Evolutionary conservation across 1,139 yeast genomes (phyloP), one percentile per base, ranked within the genome.

Genomic region (Protomyces pachydermus): DNA sequence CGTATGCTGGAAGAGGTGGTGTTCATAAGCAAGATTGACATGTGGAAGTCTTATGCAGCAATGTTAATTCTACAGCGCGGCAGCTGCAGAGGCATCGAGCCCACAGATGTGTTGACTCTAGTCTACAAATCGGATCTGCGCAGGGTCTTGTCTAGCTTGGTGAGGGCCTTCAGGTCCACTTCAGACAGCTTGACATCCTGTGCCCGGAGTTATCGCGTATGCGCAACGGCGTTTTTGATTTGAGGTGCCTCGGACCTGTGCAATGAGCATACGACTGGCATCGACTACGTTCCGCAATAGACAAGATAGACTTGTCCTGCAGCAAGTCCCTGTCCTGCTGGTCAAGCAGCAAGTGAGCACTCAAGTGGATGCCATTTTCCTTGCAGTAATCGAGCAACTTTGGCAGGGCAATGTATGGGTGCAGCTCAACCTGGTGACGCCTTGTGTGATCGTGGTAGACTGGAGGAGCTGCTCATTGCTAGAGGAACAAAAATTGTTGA

Each of bases 401-500:
- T 10, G 57, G 54, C 52, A 68, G 70, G 6, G 67, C 60, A 16
- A 56, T 34, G 51, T 65, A 65, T 18, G 70, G 70, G 56, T 69
- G 70, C 45, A 68, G 93, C 79, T 90, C 97, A 74, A 90, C 87
- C 77, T 90, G 97, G 71, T 81, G 64, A 83, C 90, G 64, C 87
- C 88, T 62, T 97, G 97, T 71, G 79, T 82, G 74, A 89, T 84
- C 70, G 79, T 82, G 68, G 88, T 85, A 73, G 90, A 82, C 38
- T 42, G n/a, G 67, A 87, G 78, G 71, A 90, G 80, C 73, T 90
- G 96, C 71, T 82, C 84, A 70, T 91, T 76, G 72, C 88, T 78
- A 70, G 85, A 86, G 69, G 91, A 95, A 67, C 81, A 79, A 79
- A 86, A 89, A 80, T 91, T 91, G 70, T 96, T 89, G 65, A 90